Conservation (phyloP, 805 yeast species). For the Pichia nanzhaoensis region DNA sequence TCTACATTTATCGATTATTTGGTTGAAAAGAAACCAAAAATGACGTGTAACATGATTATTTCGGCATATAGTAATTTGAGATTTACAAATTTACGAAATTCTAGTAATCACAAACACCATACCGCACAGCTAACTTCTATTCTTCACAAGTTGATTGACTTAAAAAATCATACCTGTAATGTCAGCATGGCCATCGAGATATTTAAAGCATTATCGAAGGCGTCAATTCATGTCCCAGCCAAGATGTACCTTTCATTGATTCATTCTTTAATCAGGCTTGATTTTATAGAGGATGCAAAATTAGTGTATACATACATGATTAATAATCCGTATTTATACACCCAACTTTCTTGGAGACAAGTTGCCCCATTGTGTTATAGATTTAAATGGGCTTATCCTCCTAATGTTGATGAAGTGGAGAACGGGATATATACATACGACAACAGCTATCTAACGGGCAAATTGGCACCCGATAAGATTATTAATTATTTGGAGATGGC, state of each 20-base stretch:
- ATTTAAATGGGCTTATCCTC: constrained; percentile 17
- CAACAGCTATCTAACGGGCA: not conserved
- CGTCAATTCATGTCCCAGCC: constrained; percentile 4
- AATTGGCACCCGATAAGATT: constrained; percentile 3
- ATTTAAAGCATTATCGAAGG: not conserved
- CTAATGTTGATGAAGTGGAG: too few species aligned
- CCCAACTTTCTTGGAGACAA: not conserved
- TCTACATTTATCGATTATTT: constrained; percentile 15
- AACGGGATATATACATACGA: not conserved
- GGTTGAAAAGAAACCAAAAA: too few species aligned
- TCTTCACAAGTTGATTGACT: not conserved
- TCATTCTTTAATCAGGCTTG: constrained; percentile 15
- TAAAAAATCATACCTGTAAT: not conserved
- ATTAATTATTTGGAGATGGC: not conserved
- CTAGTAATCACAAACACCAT: constrained; percentile 4
- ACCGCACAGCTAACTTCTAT: not conserved
- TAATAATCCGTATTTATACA: not conserved
- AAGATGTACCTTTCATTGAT: constrained; percentile 16
- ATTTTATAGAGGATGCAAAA: constrained; percentile 17
- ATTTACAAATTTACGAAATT: constrained; percentile 2
- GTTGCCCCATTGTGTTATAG: constrained; percentile 10
- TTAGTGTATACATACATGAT: constrained; percentile 11
- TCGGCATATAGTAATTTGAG: not conserved
- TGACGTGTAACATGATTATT: not conserved
- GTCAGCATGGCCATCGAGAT: not conserved